These are phyloP conservation scores for Spiraea crenata DNA, from an alignment of 331 rosid species.

Conservation along the genomic window DNA sequence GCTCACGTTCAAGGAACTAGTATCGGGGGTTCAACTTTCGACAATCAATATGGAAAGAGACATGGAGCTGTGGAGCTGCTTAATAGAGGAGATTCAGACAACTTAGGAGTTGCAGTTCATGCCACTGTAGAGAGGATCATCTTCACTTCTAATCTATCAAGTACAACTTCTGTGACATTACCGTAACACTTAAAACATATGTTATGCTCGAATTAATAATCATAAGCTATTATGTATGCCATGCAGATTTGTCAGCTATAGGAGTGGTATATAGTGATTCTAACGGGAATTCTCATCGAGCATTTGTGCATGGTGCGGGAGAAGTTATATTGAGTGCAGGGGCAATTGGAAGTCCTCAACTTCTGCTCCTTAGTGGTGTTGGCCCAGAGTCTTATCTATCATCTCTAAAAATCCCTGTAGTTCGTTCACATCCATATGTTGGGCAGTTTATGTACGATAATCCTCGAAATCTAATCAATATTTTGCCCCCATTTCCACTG, in stretches of 20 bases:
- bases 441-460: slow-evolving; percentile 29
- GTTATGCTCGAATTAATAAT: neutral
- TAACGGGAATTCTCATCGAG: slow-evolving; percentile 19
- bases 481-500: slow-evolving; percentile 20
- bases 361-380: slow-evolving; percentile 31
- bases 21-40: slow-evolving; percentile 22
- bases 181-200: too few relatives aligned
- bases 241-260: slow-evolving; percentile 19
- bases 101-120: slow-evolving; percentile 14
- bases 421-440: slow-evolving; percentile 14
- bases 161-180: neutral
- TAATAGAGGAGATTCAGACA: slow-evolving; percentile 4
- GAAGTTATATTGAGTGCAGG: slow-evolving; percentile 38
- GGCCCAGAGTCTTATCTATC: slow-evolving; percentile 29
- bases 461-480: slow-evolving; percentile 16
- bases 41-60: slow-evolving; percentile 10
- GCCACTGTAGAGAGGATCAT: slow-evolving; percentile 25
- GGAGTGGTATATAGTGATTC: slow-evolving; percentile 29
- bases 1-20: slow-evolving; percentile 23
- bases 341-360: slow-evolving; percentile 34
- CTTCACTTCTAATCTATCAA: slow-evolving; percentile 17
- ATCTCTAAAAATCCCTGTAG: slow-evolving; percentile 8
- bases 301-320: slow-evolving; percentile 20
- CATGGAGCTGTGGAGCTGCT: slow-evolving; percentile 37
- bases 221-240: neutral